Evolutionary conservation across 2,329 filamentous ascomycete species (phyloP), one percentile per base, ranked within the genome.

Genomic region (Paracoccidioides brasiliensis): DNA sequence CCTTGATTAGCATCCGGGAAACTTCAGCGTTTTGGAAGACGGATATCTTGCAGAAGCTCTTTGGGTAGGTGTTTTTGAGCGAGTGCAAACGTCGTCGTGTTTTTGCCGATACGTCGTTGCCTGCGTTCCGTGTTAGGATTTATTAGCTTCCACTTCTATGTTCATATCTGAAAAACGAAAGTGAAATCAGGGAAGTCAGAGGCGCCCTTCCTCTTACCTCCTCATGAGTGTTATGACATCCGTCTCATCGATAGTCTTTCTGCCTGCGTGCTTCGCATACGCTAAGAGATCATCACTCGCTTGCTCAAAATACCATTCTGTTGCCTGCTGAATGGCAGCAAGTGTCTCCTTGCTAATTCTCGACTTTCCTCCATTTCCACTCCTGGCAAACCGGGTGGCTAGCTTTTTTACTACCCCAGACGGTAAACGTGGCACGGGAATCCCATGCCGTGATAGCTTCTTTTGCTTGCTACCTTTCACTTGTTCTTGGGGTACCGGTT

Each of bases 241-340:
- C 62, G 80, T 85, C 68, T 93, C 88, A 63, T 95, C 87, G 62
- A 96, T 89, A 2, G 83, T 89, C 70, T 86, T 93, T 37, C 90
- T 81, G 37, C 86, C 85, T 4, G 86, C 89, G 69, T 96, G 90
- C 58, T 82, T 78, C 15, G 90, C 86, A 68, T 90, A 95, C 2
- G 83, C 84, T 10, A 81, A 80, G 55, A 95, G 72, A 66, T 95
- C 89, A 58, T 90, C 86, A 50, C 86, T 83, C 2, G 87, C 75
- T 69, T 95, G 90, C 71, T 94, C 88, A 67, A 95, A 95, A 69
- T 90, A 95, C 85, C 88, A 93, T 59, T 94, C 88, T 2, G 87
- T 87, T 0, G 89, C 88, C 66, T 89, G 84, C 64, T 85, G 83
- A 54, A 95, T 81, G 4, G 85, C 84, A 35, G 80, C 78, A 41